Evolutionary conservation across 208 protist genomes (phyloP), one percentile per base, ranked within the genome.

Genomic region (Trypanosoma conorhini): DNA sequence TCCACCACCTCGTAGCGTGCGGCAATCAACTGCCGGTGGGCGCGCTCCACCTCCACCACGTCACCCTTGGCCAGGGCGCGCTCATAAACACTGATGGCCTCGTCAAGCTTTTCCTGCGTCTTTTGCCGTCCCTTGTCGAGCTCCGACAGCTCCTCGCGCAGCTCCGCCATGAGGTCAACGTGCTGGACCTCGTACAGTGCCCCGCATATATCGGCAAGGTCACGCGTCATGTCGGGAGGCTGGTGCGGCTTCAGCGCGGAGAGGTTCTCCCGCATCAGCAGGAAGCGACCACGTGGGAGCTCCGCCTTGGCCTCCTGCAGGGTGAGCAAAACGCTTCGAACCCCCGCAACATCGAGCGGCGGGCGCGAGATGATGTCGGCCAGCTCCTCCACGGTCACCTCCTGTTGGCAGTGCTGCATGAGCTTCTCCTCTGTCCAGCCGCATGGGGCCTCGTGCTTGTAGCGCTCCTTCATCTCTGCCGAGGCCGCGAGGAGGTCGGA

Each of bases 151-250:
- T 94, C 84, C 64, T 80, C 84, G 21, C 84, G 86, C 28, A 94
- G 62, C 31, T 73, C 72, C 17, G 82, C 76, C 24, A 80, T 78
- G 13, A 83, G 69, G 54, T 94, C 89, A 0, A 89, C 85, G 61
- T 83, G 74, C 60, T 91, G 87, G 19, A 89, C 80, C 28, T 94
- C 86, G 72, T 94, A 85, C 54, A 94, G 79, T 46, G 80, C 85
- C 5, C 70, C 78, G 24, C 87, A 81, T 17, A 85, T 64, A 22
- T 81, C 81, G 13, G 82, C 70, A 7, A 94, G 62, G 33, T 83
- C 68, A 56, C 85, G 68, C 5, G 80, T 64, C 12, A 85, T 60
- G 42, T 82, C 56, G 19, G 54, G 21, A 24, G 80, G 82, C 50
- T 81, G 72, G 62, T 92, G 86, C 38, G 74, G 69, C 46, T 81